Evolutionary conservation across 352 stramenopile species (phyloP).

Genomic region (Phytophthora hibernalis): DNA sequence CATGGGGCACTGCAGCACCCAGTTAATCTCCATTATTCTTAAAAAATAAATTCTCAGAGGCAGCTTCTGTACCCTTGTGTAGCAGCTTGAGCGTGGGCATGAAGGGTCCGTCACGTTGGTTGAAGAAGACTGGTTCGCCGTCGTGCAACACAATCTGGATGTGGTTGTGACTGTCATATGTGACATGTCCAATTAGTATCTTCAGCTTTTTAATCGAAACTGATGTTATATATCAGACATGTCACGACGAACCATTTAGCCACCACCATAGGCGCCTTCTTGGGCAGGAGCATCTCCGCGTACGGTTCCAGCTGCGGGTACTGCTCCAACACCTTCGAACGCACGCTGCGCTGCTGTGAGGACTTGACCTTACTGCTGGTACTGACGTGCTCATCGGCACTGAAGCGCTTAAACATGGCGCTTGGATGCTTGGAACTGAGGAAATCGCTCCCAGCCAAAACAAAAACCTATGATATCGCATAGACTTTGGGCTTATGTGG

Average conservation of each 20-base stretch:
- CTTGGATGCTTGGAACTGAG: neutral
- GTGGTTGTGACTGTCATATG: constrained; percentile 80
- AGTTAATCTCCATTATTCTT: neutral
- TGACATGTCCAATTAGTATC: constrained; percentile 22
- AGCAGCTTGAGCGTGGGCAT: constrained; percentile 96
- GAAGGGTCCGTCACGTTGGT: constrained; percentile 96
- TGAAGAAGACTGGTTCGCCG: constrained; percentile 95
- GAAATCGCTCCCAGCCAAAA: too few species aligned
- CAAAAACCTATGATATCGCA: too few species aligned
- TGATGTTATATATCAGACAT: constrained; percentile 28
- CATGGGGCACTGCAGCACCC: constrained; percentile 72
- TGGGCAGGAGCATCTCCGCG: constrained; percentile 91
- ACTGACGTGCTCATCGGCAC: constrained; percentile 94
- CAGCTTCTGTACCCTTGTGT: constrained; percentile 84
- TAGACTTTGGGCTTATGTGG: too few species aligned
- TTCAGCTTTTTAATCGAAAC: neutral
- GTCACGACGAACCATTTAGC: constrained; percentile 81
- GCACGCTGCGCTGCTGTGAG: constrained; percentile 96
- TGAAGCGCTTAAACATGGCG: constrained; percentile 97
- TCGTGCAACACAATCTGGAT: constrained; percentile 92
- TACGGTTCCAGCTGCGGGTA: constrained; percentile 92
- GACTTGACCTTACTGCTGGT: constrained; percentile 97
- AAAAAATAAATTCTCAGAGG: neutral
- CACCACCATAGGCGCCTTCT: constrained; percentile 94
- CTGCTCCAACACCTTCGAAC: constrained; percentile 94